Evolutionary conservation across 1,284 basidiomycete genomes (phyloP).

Genomic region (Cronartium quercuum): DNA sequence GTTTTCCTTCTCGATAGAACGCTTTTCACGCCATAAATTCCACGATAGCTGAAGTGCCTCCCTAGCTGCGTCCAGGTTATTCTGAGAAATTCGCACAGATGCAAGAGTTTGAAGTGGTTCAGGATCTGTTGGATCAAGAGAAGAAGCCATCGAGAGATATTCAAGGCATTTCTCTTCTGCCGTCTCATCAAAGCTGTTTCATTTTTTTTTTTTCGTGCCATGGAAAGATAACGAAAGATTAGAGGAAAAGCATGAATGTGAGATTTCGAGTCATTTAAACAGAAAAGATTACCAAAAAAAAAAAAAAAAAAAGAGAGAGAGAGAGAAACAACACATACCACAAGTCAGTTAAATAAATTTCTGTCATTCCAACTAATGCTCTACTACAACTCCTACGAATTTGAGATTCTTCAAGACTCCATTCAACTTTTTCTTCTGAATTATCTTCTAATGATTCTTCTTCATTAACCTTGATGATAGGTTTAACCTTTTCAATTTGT

Average conservation of each 20-base stretch:
- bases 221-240: conserved; percentile 68
- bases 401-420: conserved; percentile 51
- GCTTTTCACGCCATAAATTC: conserved; percentile 61
- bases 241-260: conserved; percentile 74
- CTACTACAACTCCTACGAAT: conserved; percentile 66
- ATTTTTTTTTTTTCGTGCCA: conserved; percentile 65
- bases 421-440: conserved; percentile 12
- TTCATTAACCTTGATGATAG: conserved; percentile 16
- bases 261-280: background rate
- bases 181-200: conserved; percentile 31
- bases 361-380: conserved; percentile 85
- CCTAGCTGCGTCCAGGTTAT: conserved; percentile 71
- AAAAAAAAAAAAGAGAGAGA: conserved; percentile 7
- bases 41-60: conserved; percentile 65
- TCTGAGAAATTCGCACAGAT: conserved; percentile 81
- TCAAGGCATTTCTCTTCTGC: conserved; percentile 38
- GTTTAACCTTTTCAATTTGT: background rate
- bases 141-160: conserved; percentile 29
- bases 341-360: conserved; percentile 93
- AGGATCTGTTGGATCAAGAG: conserved; percentile 6
- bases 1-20: background rate
- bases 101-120: conserved; percentile 60
- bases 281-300: background rate
- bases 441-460: conserved; percentile 49
- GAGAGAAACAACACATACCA: conserved; percentile 54